Evolutionary conservation across 129 eudicot genomes (phyloP).

Genomic region (Flaveria trinervia): DNA sequence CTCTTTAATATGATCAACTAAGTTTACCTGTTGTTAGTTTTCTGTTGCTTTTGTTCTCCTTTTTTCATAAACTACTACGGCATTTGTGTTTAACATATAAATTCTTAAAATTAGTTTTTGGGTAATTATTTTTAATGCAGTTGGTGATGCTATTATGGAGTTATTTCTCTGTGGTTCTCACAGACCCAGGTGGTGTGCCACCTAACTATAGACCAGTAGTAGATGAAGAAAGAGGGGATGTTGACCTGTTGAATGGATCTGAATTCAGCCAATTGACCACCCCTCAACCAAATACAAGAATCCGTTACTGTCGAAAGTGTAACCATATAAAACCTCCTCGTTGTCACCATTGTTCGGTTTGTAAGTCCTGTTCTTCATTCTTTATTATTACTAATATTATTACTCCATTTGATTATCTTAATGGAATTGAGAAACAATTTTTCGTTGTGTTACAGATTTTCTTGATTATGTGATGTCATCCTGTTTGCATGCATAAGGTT

Average conservation of each 20-base stretch:
- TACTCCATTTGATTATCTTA: slow-evolving; percentile 10
- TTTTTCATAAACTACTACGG: slow-evolving; percentile 12
- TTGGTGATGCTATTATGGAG: slow-evolving; percentile 93
- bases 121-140: slow-evolving; percentile 43
- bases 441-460: neutral
- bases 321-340: slow-evolving; percentile 92
- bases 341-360: slow-evolving; percentile 95
- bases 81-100: neutral
- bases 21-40: neutral
- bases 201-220: slow-evolving; percentile 69
- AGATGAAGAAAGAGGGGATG: slow-evolving; percentile 82
- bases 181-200: slow-evolving; percentile 92
- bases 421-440: neutral
- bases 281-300: slow-evolving; percentile 45
- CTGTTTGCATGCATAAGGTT: neutral
- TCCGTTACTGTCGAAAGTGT: slow-evolving; percentile 86
- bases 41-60: neutral
- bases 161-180: slow-evolving; percentile 81
- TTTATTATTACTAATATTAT: neutral
- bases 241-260: slow-evolving; percentile 54
- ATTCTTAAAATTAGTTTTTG: neutral
- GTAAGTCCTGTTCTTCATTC: slow-evolving; percentile 45
- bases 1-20: neutral
- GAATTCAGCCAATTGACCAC: slow-evolving; percentile 56
- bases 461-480: neutral